phyloP scores from a whole-genome alignment of 2,329 filamentous ascomycete genomes.

The Fusarium hainanense region DNA sequence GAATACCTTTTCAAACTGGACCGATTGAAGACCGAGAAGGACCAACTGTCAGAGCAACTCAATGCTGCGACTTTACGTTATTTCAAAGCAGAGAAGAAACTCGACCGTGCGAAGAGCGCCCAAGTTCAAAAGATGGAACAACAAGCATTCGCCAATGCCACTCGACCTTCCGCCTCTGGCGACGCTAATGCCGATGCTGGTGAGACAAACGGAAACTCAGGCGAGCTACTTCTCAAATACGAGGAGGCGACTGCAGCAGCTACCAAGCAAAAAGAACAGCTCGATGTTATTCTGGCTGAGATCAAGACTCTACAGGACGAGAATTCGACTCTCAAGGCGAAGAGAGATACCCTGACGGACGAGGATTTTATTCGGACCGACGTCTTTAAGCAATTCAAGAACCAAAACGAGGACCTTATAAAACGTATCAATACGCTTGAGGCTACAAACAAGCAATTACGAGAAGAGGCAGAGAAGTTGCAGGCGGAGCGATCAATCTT shows the following conservation, averaged over 20 bases:
- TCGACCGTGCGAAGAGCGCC: conserved; percentile 87
- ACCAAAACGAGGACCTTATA: conserved; percentile 91
- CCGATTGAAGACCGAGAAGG: conserved; percentile 79
- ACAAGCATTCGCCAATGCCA: conserved; percentile 79
- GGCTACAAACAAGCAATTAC: conserved; percentile 84
- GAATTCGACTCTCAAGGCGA: conserved; percentile 76
- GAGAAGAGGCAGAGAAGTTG: conserved; percentile 85
- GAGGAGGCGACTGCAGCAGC: conserved; percentile 81
- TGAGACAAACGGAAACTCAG: conserved; percentile 65
- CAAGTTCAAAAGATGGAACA: conserved; percentile 94
- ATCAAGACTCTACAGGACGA: conserved; percentile 81
- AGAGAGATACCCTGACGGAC: conserved; percentile 80
- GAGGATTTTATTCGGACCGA: conserved; percentile 95
- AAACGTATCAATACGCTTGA: conserved; percentile 92
- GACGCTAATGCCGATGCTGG: conserved; percentile 63
- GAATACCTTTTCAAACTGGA: conserved; percentile 81
- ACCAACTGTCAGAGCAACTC: conserved; percentile 84
- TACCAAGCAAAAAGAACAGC: conserved; percentile 87
- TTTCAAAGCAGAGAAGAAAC: conserved; percentile 93
- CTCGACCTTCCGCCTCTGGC: conserved; percentile 56
- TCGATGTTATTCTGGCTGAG: conserved; percentile 82
- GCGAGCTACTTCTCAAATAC: conserved; percentile 79
- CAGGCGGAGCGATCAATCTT: conserved; percentile 87
- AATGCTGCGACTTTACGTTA: conserved; percentile 91
- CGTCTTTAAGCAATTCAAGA: conserved; percentile 90